Base-by-base conservation (phyloP, 352 stramenopile genomes). In the Globisporangium spinosum region DNA sequence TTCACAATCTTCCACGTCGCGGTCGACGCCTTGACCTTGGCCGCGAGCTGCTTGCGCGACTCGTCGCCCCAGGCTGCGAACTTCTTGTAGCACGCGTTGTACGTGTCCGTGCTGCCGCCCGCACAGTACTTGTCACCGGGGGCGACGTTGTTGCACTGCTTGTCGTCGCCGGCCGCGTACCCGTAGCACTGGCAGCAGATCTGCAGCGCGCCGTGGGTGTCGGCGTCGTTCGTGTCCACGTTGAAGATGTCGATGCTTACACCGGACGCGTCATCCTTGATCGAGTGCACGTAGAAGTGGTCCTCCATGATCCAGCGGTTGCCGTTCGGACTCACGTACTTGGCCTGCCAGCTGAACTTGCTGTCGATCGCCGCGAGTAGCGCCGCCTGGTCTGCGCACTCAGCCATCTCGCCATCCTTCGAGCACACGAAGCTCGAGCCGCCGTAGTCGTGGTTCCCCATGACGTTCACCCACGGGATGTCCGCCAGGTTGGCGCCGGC, bases 361-460 rank as follows among this genome's bases (percentile, higher is more conserved):
- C 78, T 72, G 51, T 92, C 81, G 57, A 94, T 68, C 3, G 65
- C 62, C 20, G 70, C 58, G 25, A 93, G 34, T 15, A 95, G 53
- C 17, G 80, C 79, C 8, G 23, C 63, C 17, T 72, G 78, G 38
- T 75, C 80, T 12, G 71, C 74, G 64, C 87, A 95, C 25, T 85
- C 58, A 0, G 77, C 69, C 1, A 77, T 76, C 20, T 69, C 47
- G 9, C 75, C 78, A 10, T 75, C 77, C n/a, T 70, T 62, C 5
- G 80, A 76, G 56, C 88, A 96, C n/a, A 92, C 77, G 62, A 80
- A 96, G 32, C 83, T 91, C 4, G 83, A 80, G 5, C 88, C 88
- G 54, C 88, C 86, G 43, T 94, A 93, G 72, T 96, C 88, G 67
- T 94, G 88, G 71, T 96, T 96, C 45, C 88, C 88, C 72, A 93